Percentiles rank a stretch among this genome's conserved stretches.
These are phyloP conservation scores for Cryptococcus sp. DNA, from an alignment of 1,284 basidiomycete genomes.

Conservation along the genomic window DNA sequence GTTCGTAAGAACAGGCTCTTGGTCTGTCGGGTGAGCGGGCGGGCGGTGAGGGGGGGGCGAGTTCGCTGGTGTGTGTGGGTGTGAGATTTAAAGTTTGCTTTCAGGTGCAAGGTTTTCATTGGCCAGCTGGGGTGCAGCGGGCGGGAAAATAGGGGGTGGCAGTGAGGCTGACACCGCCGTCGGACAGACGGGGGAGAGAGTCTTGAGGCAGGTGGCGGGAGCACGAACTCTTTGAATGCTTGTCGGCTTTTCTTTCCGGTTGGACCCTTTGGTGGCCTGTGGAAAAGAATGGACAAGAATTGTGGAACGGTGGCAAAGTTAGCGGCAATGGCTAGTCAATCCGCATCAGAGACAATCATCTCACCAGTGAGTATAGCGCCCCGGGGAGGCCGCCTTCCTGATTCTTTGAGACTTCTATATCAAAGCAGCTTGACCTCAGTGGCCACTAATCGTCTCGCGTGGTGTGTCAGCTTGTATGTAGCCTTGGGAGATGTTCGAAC, in stretches of 20 bases:
- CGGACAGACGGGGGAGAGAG: too few relatives aligned
- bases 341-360: not conserved
- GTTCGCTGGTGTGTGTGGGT: not conserved
- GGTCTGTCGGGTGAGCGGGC: not conserved
- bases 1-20: not conserved
- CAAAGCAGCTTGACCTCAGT: too few relatives aligned
- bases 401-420: too few relatives aligned
- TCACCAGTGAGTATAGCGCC: not conserved
- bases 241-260: too few relatives aligned
- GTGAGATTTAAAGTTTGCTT: constrained; percentile 7
- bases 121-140: not conserved
- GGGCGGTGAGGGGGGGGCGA: not conserved
- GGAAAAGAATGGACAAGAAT: not conserved
- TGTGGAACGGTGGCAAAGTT: too few relatives aligned
- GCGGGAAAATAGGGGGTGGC: not conserved
- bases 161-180: too few relatives aligned
- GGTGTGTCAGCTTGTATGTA: not conserved
- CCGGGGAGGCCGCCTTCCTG: too few relatives aligned
- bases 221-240: too few relatives aligned
- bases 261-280: not conserved
- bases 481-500: not conserved
- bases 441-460: not conserved
- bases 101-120: constrained; percentile 11
- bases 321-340: not conserved
- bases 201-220: too few relatives aligned